These are phyloP conservation scores for Aspergillus niger DNA, from an alignment of 2,329 filamentous ascomycete species.

Conservation along the genomic window DNA sequence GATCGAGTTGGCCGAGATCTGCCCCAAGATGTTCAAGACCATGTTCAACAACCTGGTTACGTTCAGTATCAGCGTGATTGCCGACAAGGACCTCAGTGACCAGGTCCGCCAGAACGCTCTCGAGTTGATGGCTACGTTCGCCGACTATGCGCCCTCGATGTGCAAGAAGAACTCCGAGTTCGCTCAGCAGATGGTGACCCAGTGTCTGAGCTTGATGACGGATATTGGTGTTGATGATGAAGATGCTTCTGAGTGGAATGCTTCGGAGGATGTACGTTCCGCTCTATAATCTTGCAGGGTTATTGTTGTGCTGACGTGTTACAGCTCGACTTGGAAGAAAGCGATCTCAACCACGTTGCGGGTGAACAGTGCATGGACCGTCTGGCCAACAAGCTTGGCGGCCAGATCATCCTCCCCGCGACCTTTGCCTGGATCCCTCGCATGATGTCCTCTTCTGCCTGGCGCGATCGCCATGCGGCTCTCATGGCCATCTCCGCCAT, in stretches of 20 bases:
- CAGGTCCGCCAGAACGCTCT: slow-evolving; percentile 90
- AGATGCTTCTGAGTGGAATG: slow-evolving; percentile 90
- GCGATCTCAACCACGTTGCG: slow-evolving; percentile 94
- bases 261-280: slow-evolving; percentile 77
- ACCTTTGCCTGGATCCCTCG: slow-evolving; percentile 96
- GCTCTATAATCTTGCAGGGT: slow-evolving; percentile 20
- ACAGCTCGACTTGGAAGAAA: slow-evolving; percentile 89
- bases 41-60: slow-evolving; percentile 91
- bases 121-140: slow-evolving; percentile 97
- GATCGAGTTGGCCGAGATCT: slow-evolving; percentile 91
- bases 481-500: slow-evolving; percentile 99
- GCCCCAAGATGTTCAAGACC: slow-evolving; percentile 94
- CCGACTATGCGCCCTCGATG: slow-evolving; percentile 90
- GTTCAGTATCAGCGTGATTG: slow-evolving; percentile 90
- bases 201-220: slow-evolving; percentile 97
- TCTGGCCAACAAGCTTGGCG: slow-evolving; percentile 93
- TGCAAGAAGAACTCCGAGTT: slow-evolving; percentile 93
- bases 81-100: slow-evolving; percentile 92
- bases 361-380: slow-evolving; percentile 99
- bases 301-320: slow-evolving; percentile 22
- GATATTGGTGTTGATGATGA: slow-evolving; percentile 94
- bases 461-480: slow-evolving; percentile 93
- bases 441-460: slow-evolving; percentile 94
- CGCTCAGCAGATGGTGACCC: slow-evolving; percentile 95
- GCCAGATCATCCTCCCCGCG: slow-evolving; percentile 85